Evolutionary conservation across 1,284 basidiomycete genomes (phyloP).

Genomic region (Fistulinella staudtii): DNA sequence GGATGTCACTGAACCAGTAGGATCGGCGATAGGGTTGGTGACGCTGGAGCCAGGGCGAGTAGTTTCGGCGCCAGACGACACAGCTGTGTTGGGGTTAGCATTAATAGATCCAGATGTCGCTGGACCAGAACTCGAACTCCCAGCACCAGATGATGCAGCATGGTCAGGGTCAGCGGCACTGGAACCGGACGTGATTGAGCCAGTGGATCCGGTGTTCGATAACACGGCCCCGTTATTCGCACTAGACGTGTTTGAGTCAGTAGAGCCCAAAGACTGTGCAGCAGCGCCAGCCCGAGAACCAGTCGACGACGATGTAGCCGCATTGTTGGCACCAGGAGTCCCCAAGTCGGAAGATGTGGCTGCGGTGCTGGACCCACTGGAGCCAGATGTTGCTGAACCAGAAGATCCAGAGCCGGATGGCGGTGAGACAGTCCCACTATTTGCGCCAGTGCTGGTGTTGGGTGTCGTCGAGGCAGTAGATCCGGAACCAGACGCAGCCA

Average conservation of each 20-base stretch:
- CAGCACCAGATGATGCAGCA: not conserved
- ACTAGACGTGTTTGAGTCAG: constrained; percentile 10
- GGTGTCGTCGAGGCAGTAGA: not conserved
- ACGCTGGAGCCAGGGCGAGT: too few relatives aligned
- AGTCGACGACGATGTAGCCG: too few relatives aligned
- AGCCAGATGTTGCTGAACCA: not conserved
- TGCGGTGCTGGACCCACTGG: too few relatives aligned
- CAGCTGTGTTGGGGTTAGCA: too few relatives aligned
- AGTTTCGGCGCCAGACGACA: too few relatives aligned
- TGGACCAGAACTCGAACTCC: not conserved
- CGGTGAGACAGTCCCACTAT: not conserved
- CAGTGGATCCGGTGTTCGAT: constrained; percentile 1
- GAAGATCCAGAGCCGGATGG: not conserved
- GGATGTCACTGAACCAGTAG: not conserved
- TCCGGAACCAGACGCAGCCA: not conserved
- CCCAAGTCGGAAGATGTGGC: too few relatives aligned
- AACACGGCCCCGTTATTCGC: not conserved
- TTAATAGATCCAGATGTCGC: not conserved
- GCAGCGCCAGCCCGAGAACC: too few relatives aligned
- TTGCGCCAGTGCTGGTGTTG: not conserved
- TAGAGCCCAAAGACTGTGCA: too few relatives aligned
- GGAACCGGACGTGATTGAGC: constrained; percentile 8
- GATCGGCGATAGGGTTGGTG: too few relatives aligned
- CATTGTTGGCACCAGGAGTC: too few relatives aligned
- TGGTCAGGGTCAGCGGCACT: not conserved